Evolutionary conservation across 1,284 basidiomycete species (phyloP).

Genomic region (Athelia sp.): DNA sequence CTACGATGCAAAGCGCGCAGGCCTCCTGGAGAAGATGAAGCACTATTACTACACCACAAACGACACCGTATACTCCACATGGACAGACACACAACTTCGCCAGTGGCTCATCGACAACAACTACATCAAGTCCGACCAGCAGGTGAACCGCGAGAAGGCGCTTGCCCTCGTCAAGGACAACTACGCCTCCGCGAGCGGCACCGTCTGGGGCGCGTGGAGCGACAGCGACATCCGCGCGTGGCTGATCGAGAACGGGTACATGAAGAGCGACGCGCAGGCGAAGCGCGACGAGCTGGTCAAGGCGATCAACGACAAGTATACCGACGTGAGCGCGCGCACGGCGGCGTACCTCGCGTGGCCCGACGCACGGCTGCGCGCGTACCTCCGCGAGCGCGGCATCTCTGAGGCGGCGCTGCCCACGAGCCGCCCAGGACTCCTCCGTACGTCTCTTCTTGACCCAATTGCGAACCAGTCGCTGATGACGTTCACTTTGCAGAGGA

Average conservation of each 20-base stretch:
- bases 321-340: slow-evolving; percentile 32
- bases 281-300: slow-evolving; percentile 71
- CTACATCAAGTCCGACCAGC: slow-evolving; percentile 67
- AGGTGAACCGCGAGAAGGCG: slow-evolving; percentile 73
- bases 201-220: slow-evolving; percentile 69
- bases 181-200: slow-evolving; percentile 67
- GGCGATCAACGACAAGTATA: slow-evolving; percentile 42
- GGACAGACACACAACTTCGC: slow-evolving; percentile 66
- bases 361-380: slow-evolving; percentile 82
- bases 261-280: slow-evolving; percentile 62
- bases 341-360: slow-evolving; percentile 83
- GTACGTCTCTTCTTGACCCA: slow-evolving; percentile 41
- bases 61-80: slow-evolving; percentile 63
- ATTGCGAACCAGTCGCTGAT: too few relatives aligned
- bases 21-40: slow-evolving; percentile 67
- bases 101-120: slow-evolving; percentile 69
- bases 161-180: slow-evolving; percentile 71
- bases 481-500: slow-evolving; percentile 53
- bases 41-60: slow-evolving; percentile 69
- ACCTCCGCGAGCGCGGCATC: slow-evolving; percentile 69
- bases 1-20: slow-evolving; percentile 62
- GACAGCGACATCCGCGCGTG: slow-evolving; percentile 76
- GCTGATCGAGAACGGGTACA: slow-evolving; percentile 72
- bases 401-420: slow-evolving; percentile 63
- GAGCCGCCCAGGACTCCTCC: slow-evolving; percentile 65